Evolutionary conservation across 2,329 filamentous ascomycete genomes (phyloP), one percentile per base, ranked within the genome.

Genomic region (Fusarium torulosum): DNA sequence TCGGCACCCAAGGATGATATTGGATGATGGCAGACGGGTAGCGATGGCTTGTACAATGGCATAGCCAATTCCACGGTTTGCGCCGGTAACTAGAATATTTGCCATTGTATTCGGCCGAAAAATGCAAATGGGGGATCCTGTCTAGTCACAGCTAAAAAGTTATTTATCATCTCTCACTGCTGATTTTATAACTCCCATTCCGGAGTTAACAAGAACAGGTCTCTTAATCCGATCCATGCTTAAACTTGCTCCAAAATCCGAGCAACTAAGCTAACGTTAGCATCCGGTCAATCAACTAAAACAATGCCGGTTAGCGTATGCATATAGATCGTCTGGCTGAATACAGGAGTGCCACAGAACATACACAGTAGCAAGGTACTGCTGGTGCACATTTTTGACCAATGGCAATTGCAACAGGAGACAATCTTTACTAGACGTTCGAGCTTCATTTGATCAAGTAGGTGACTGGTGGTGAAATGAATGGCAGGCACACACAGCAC

Each of bases 21-120:
- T 47, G 2, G 60, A 52, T 9, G 35, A 47, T n/a, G 53, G 52
- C 11, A 63, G 14, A 3, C 45, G 42, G 2, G 15, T 15, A 14
- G 29, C 37, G 3, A 64, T 44, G 13, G 59, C 46, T 33, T 59
- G 61, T 8, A 53, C 61, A 13, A 64, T 63, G 7, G 61, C 45
- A 20, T 44, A 59, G 0, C 61, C 61, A 4, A 63, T 63, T 2
- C 60, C 60, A 6, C 59, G 60, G 14, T 63, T 63, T 20, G 52
- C 52, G 3, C 59, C 60, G 4, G 60, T 63, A 0, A 63, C 45
- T 1, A 63, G 46, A 19, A 54, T 50, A 7, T 7, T 54, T 4
- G 15, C 1, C 59, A 59, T 57, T 33, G 2, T 33, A 4, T 33
- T 33, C 29, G 11, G 10, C 10, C 10, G 27, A 10, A 10, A 4